Evolutionary conservation across 192 early-diverging fungal species (phyloP).

Genomic region (Coemansia sp.): DNA sequence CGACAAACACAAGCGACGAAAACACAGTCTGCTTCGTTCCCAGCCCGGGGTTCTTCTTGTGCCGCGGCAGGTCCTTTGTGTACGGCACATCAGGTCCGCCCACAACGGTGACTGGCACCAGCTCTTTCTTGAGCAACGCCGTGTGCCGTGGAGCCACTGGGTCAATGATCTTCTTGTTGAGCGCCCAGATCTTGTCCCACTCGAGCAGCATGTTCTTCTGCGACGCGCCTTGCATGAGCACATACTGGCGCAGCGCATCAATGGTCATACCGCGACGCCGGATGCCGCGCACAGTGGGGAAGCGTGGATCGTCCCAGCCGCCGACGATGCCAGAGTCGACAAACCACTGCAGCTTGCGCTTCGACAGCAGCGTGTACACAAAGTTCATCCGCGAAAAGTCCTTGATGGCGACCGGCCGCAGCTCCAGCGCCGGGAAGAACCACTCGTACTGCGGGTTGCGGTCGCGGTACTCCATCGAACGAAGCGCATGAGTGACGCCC

Average conservation of each 20-base stretch:
- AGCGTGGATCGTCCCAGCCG: conserved; percentile 89
- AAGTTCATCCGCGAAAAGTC: conserved; percentile 96
- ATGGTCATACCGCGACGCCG: conserved; percentile 96
- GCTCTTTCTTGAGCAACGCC: conserved; percentile 66
- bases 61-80: conserved; percentile 63
- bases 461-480: conserved; percentile 98
- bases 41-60: conserved; percentile 96
- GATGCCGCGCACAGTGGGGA: conserved; percentile 90
- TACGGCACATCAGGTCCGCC: conserved; percentile 57
- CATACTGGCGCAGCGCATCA: conserved; percentile 94
- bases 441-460: conserved; percentile 96
- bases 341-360: conserved; percentile 98
- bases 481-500: conserved; percentile 96
- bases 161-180: conserved; percentile 96
- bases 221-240: conserved; percentile 96
- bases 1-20: conserved; percentile 75
- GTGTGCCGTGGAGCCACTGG: conserved; percentile 91
- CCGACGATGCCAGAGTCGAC: conserved; percentile 81
- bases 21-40: conserved; percentile 85
- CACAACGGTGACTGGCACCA: conserved; percentile 65
- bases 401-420: conserved; percentile 91
- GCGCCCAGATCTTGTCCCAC: conserved; percentile 99
- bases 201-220: conserved; percentile 90
- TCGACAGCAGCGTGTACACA: conserved; percentile 96
- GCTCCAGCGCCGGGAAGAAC: conserved; percentile 83